Percentiles rank a stretch among this genome's conserved stretches.
These are phyloP conservation scores for Fusarium marasasianum DNA, from an alignment of 2,329 filamentous ascomycete genomes.

Conservation along the genomic window DNA sequence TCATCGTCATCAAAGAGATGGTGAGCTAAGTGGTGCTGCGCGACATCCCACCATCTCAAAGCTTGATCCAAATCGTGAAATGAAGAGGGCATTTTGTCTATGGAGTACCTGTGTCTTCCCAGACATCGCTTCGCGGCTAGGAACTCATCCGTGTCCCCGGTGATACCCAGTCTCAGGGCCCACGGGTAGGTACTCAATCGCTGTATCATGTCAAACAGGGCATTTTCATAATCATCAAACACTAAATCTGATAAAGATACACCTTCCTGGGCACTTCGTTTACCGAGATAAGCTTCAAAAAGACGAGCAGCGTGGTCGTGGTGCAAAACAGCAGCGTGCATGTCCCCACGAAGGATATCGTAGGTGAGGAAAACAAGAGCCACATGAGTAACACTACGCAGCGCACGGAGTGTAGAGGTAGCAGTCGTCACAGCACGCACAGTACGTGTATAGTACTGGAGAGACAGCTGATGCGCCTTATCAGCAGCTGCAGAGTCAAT, in stretches of 20 bases:
- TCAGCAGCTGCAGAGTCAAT: conserved; percentile 15
- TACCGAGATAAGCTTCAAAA: conserved; percentile 29
- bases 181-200: conserved; percentile 36
- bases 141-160: background rate
- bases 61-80: conserved; percentile 30
- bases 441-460: conserved; percentile 35
- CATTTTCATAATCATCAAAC: conserved; percentile 25
- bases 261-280: conserved; percentile 21
- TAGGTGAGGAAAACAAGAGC: conserved; percentile 37
- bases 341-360: conserved; percentile 34
- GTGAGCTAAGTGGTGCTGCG: conserved; percentile 24
- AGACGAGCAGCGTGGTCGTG: conserved; percentile 33
- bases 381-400: conserved; percentile 30
- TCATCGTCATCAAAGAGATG: background rate
- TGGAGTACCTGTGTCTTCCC: conserved; percentile 11
- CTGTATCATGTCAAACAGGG: conserved; percentile 34
- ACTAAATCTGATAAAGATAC: conserved; percentile 10
- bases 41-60: conserved; percentile 31
- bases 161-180: conserved; percentile 23
- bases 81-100: conserved; percentile 25
- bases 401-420: background rate
- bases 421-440: conserved; percentile 15
- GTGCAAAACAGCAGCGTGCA: conserved; percentile 25
- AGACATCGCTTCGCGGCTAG: background rate
- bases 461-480: conserved; percentile 11